phyloP scores from a whole-genome alignment of 805 yeast species.

The Blastobotrys terrestris region DNA sequence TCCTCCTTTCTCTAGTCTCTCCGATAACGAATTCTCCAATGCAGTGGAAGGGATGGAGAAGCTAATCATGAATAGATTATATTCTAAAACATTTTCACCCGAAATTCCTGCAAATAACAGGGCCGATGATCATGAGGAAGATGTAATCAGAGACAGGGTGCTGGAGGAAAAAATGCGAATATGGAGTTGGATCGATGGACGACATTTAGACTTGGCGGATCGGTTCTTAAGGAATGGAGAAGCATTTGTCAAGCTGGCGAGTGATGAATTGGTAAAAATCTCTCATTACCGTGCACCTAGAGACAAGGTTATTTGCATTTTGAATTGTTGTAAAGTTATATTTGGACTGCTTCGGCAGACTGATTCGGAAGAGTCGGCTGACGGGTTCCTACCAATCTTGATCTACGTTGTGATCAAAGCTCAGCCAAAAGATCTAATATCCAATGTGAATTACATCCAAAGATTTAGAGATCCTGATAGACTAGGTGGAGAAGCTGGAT shows the following conservation, averaged over 20 bases:
- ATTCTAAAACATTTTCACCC: slow-evolving; percentile 76
- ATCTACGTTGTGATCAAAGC: slow-evolving; percentile 73
- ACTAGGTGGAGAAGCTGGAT: slow-evolving; percentile 82
- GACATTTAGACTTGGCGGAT: slow-evolving; percentile 70
- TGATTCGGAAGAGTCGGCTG: slow-evolving; percentile 78
- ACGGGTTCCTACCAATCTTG: slow-evolving; percentile 83
- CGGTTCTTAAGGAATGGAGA: slow-evolving; percentile 42
- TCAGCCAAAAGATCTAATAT: slow-evolving; percentile 55
- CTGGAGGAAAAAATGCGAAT: slow-evolving; percentile 50
- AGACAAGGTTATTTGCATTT: slow-evolving; percentile 84
- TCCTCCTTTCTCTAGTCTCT: slow-evolving; percentile 71
- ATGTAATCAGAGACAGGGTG: slow-evolving; percentile 52
- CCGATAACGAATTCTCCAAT: slow-evolving; percentile 54
- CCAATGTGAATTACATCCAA: slow-evolving; percentile 81
- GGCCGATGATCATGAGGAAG: slow-evolving; percentile 54
- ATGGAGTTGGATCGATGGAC: slow-evolving; percentile 65
- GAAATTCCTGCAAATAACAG: slow-evolving; percentile 41
- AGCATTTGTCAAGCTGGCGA: slow-evolving; percentile 59
- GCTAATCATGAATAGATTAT: slow-evolving; percentile 80
- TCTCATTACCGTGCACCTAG: slow-evolving; percentile 86
- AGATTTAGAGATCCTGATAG: slow-evolving; percentile 71
- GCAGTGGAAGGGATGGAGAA: slow-evolving; percentile 91
- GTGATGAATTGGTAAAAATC: slow-evolving; percentile 68
- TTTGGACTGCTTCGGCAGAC: slow-evolving; percentile 75
- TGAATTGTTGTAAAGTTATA: slow-evolving; percentile 88